Evolutionary conservation across 345 rosid genomes (phyloP).

Genomic region (Corymbia maculata): DNA sequence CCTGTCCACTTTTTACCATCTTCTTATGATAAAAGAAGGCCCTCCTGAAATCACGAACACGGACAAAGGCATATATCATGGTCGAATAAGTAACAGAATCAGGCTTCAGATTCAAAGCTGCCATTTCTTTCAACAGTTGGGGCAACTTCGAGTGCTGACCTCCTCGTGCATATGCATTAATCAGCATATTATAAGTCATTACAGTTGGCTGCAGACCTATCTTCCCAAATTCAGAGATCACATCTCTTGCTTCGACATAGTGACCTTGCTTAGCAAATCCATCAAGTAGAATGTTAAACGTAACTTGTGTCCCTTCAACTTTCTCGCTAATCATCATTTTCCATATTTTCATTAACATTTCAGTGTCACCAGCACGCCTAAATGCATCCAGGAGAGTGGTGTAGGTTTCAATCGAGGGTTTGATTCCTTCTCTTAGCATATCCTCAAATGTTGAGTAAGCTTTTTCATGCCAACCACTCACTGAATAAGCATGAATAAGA

Average conservation of each 20-base stretch:
- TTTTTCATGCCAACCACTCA: conserved; percentile 76
- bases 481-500: conserved; percentile 83
- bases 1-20: conserved; percentile 77
- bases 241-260: conserved; percentile 79
- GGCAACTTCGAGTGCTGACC: conserved; percentile 76
- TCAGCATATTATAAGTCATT: conserved; percentile 88
- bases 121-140: conserved; percentile 80
- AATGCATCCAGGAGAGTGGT: conserved; percentile 79
- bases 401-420: conserved; percentile 78
- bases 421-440: conserved; percentile 55
- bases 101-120: conserved; percentile 50
- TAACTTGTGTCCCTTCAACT: conserved; percentile 57
- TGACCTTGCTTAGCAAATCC: conserved; percentile 90
- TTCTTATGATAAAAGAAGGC: conserved; percentile 83
- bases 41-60: conserved; percentile 81
- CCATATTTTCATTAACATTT: conserved; percentile 62
- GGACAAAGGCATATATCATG: conserved; percentile 78
- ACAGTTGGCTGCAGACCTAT: conserved; percentile 70
- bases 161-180: conserved; percentile 87
- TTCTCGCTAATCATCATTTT: conserved; percentile 57
- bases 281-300: conserved; percentile 76
- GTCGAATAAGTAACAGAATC: conserved; percentile 78
- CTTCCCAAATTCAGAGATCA: conserved; percentile 63
- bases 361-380: conserved; percentile 62
- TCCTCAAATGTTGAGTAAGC: conserved; percentile 55